These are phyloP conservation scores for Musa beccarii DNA, from an alignment of 176 grass and related monocot species.

Conservation along the genomic window DNA sequence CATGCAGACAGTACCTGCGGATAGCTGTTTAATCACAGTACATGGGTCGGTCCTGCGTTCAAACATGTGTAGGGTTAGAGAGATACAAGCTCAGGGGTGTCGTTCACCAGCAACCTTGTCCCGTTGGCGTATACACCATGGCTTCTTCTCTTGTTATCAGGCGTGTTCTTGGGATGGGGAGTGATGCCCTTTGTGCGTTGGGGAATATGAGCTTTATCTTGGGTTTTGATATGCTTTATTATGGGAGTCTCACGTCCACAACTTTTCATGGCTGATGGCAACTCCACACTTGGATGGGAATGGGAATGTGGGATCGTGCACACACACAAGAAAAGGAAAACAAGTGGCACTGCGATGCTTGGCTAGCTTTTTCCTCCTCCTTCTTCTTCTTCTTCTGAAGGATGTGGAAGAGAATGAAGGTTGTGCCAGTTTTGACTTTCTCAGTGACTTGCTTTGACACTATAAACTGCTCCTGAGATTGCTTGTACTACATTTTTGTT, in stretches of 20 bases:
- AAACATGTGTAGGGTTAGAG: too few relatives aligned
- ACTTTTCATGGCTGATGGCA: constrained; percentile 15
- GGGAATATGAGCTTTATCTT: constrained; percentile 1
- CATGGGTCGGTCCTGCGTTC: too few relatives aligned
- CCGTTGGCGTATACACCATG: too few relatives aligned
- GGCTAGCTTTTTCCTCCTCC: too few relatives aligned
- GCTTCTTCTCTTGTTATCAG: neutral
- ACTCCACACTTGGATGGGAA: neutral
- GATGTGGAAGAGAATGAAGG: too few relatives aligned
- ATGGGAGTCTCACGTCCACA: constrained; percentile 8
- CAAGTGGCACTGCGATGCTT: neutral
- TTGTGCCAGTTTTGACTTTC: too few relatives aligned
- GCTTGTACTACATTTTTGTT: too few relatives aligned
- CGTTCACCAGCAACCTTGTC: too few relatives aligned
- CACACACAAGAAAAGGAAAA: neutral
- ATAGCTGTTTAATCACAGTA: neutral
- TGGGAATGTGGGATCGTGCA: neutral
- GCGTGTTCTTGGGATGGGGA: neutral
- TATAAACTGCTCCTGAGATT: too few relatives aligned
- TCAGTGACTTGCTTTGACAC: too few relatives aligned
- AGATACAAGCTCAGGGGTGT: too few relatives aligned
- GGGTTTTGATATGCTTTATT: neutral
- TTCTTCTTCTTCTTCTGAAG: too few relatives aligned
- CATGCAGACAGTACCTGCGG: neutral
- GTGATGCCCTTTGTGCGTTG: constrained; percentile 1